phyloP scores from a whole-genome alignment of 2,329 filamentous ascomycete species.

The Colletotrichum siamense region DNA sequence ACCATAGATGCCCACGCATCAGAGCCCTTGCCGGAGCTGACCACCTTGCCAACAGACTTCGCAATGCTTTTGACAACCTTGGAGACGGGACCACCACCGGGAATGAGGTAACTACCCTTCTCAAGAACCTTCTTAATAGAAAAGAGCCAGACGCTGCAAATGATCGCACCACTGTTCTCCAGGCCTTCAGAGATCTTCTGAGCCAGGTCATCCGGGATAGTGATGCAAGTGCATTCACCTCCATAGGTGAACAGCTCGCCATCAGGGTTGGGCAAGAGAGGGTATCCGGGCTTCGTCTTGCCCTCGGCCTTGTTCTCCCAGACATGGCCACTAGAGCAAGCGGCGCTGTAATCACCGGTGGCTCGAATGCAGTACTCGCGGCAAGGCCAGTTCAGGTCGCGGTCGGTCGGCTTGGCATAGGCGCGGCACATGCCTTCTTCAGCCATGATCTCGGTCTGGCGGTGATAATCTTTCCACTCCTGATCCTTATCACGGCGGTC shows the following conservation, averaged over 20 bases:
- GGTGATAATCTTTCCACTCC: background rate
- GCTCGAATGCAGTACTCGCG: background rate
- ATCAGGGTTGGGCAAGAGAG: background rate
- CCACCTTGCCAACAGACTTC: background rate
- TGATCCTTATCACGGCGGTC: background rate
- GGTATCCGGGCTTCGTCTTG: background rate
- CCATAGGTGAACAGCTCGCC: background rate
- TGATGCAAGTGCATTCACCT: background rate
- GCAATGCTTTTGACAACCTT: background rate
- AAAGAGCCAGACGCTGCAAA: background rate
- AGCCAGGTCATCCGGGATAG: background rate
- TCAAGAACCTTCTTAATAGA: background rate
- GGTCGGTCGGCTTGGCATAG: background rate
- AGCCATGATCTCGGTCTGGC: background rate
- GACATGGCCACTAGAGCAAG: background rate
- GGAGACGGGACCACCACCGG: background rate
- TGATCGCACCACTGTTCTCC: background rate
- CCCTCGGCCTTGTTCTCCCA: background rate
- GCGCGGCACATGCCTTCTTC: background rate
- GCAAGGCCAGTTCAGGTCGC: background rate
- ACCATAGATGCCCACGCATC: background rate
- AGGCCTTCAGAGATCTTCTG: background rate
- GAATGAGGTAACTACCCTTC: conserved; percentile 1
- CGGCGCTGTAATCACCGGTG: background rate
- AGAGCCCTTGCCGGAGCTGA: background rate